phyloP scores from a whole-genome alignment of 768 basidiomycete genomes.

The Boletus eberwhitei region DNA sequence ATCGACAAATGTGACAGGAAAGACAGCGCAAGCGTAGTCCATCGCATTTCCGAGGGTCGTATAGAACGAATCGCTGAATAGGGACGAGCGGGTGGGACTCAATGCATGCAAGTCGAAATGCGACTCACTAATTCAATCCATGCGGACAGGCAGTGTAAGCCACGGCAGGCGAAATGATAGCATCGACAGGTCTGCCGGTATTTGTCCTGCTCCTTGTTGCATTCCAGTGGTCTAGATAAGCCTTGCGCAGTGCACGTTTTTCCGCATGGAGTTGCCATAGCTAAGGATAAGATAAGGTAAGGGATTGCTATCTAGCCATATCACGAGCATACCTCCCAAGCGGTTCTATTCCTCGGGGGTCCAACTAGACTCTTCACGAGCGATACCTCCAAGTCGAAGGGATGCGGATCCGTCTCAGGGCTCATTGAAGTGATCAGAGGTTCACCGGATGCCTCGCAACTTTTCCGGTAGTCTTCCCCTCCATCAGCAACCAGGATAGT shows the following conservation, averaged over 20 bases:
- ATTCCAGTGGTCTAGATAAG: constrained; percentile 49
- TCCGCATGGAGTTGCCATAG: constrained; percentile 47
- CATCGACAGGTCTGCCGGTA: constrained; percentile 51
- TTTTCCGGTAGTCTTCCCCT: constrained; percentile 35
- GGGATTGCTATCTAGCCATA: background rate
- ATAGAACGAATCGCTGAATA: constrained; percentile 38
- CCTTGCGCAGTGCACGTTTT: constrained; percentile 40
- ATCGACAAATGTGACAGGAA: constrained; percentile 50
- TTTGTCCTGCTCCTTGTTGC: constrained; percentile 40
- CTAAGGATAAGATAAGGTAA: constrained; percentile 13
- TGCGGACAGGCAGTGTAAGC: constrained; percentile 45
- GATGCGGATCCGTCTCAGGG: constrained; percentile 31
- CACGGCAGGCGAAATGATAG: constrained; percentile 45
- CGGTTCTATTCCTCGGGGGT: constrained; percentile 35
- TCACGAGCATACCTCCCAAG: constrained; percentile 38
- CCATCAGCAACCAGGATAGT: constrained; percentile 41
- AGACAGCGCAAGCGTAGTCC: constrained; percentile 42
- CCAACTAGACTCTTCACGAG: constrained; percentile 46
- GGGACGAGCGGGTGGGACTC: constrained; percentile 13
- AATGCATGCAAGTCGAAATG: background rate
- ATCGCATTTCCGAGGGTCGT: constrained; percentile 46
- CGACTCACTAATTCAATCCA: constrained; percentile 38
- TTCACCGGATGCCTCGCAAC: constrained; percentile 41
- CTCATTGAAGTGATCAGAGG: constrained; percentile 39
- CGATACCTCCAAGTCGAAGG: constrained; percentile 42